Base-by-base conservation (phyloP, 176 grass and related monocot genomes). In the Bolboschoenus planiculmis region DNA sequence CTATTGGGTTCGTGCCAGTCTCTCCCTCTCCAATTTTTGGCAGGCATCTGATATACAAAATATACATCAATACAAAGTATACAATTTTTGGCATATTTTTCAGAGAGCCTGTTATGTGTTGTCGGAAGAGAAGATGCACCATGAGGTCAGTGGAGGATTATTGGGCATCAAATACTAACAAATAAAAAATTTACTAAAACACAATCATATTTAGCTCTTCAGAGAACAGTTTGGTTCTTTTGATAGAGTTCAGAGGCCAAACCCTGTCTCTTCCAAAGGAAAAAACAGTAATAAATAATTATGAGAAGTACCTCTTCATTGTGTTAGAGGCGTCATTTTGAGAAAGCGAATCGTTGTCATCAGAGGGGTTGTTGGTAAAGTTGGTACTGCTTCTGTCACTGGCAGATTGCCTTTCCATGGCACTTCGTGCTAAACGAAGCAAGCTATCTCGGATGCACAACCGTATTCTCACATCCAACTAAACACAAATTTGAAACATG, bases 381-480 rank as follows among this genome's bases (percentile, higher is more conserved):
- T 76, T 51, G 43, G 82, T 85, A 55, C 84, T 92, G 87, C 73
- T 98, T 86, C 82, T 93, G 55, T 95, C 87, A 37, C 82, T 71
- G 64, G 84, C 21, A 88, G 81, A 85, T 88, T 98, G 87, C 81
- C 95, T 95, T 84, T 95, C 87, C 78, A 88, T 80, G 50, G 90
- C 80, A 93, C 92, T 95, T 87, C 57, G 76, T 64, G 92, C 90
- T 86, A 98, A 87, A 74, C 95, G 92, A 83, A 95, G 80, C 82
- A 98, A 85, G 89, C 95, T 95, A 80, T 98, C 92, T 84, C 86
- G 87, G 85, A 98, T 87, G 60, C 95, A 91, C 29, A 87, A 44
- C 43, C 87, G 88, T 77, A 93, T 87, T 87, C 83, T 88, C 80
- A 82, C 85, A 85, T 95, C 90, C 89, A 98, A 83, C 95, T 98